Evolutionary conservation across 768 basidiomycete genomes (phyloP), one percentile per base, ranked within the genome.

Genomic region (Mycena chlorophos): DNA sequence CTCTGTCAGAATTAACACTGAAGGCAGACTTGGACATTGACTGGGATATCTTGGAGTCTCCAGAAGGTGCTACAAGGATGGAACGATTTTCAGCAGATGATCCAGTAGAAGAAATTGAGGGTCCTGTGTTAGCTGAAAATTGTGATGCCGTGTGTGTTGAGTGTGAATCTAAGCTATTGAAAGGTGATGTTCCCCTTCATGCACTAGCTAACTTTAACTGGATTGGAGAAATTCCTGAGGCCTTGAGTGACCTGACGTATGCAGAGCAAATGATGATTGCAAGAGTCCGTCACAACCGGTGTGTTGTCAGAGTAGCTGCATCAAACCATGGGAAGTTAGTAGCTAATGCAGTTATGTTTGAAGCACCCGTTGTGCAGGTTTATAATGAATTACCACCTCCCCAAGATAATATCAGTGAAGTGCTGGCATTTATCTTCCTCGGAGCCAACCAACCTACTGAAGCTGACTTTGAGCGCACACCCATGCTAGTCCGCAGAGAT

Each of bases 151-250:
- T 68, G 1, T 70, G 69, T 55, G 6, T 2, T 4, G 8, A 5
- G 1, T 70, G 69, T 45, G 4, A 40, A 3, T 13, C 2, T 3
- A 13, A 27, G 3, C 6, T 70, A 1, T 1, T 40, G 5, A 61
- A 57, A 25, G 29, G 58, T 5, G 63, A 51, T 31, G 47, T 63
- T 3, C 71, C 73, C 3, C 38, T 52, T 3, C 39, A 57, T 48
- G 60, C 72, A 1, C 49, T 76, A 4, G 71, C 73, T 0, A 73
- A 72, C 63, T 68, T 69, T 2, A 42, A 74, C 1, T 75, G 74
- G 74, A 13, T 77, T 0, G 75, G 76, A 0, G 49, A 68, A 5
- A 64, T 75, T 1, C 76, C 72, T 75, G 34, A 10, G n/a, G 34
- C 34, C n/a, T n/a, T 37, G 34, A 10, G n/a, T 10, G 4, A 26